phyloP scores from a whole-genome alignment of 2,329 filamentous ascomycete genomes.

The Dothideomycetes sp. region DNA sequence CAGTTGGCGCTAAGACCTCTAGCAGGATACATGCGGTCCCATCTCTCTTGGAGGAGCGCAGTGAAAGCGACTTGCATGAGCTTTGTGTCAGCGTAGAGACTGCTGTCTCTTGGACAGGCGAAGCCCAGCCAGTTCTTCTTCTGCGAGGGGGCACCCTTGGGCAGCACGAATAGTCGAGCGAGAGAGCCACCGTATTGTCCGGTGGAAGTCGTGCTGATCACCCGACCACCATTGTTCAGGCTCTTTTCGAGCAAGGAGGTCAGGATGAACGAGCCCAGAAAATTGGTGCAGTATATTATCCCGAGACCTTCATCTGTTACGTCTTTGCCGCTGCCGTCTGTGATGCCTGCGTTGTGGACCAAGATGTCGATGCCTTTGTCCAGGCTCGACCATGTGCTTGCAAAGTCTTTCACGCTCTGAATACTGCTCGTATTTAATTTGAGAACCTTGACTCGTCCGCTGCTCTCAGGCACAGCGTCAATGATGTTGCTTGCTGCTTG shows the following conservation, averaged over 20 bases:
- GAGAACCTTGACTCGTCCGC: neutral
- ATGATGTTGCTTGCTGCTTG: neutral
- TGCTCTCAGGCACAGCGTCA: slow-evolving; percentile 13
- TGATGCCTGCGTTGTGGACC: slow-evolving; percentile 26
- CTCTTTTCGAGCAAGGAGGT: slow-evolving; percentile 12
- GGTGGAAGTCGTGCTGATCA: slow-evolving; percentile 12
- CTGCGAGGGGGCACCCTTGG: neutral
- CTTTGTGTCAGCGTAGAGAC: slow-evolving; percentile 10
- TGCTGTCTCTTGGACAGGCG: neutral
- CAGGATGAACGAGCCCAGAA: slow-evolving; percentile 14
- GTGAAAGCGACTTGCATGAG: slow-evolving; percentile 11
- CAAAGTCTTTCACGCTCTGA: slow-evolving; percentile 10
- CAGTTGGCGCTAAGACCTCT: slow-evolving; percentile 3
- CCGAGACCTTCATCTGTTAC: slow-evolving; percentile 13
- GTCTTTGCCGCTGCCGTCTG: slow-evolving; percentile 8
- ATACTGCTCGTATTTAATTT: slow-evolving; percentile 10
- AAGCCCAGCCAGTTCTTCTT: neutral
- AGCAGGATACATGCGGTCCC: slow-evolving; percentile 1
- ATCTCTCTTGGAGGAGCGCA: slow-evolving; percentile 7
- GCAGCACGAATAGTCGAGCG: neutral
- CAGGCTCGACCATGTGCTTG: slow-evolving; percentile 10
- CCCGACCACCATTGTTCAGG: slow-evolving; percentile 10
- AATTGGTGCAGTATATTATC: slow-evolving; percentile 13
- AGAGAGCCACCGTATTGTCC: slow-evolving; percentile 9
- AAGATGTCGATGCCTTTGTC: slow-evolving; percentile 17